Evolutionary conservation across 2,329 filamentous ascomycete species (phyloP).

Genomic region (Fonsecaea pedrosoi): DNA sequence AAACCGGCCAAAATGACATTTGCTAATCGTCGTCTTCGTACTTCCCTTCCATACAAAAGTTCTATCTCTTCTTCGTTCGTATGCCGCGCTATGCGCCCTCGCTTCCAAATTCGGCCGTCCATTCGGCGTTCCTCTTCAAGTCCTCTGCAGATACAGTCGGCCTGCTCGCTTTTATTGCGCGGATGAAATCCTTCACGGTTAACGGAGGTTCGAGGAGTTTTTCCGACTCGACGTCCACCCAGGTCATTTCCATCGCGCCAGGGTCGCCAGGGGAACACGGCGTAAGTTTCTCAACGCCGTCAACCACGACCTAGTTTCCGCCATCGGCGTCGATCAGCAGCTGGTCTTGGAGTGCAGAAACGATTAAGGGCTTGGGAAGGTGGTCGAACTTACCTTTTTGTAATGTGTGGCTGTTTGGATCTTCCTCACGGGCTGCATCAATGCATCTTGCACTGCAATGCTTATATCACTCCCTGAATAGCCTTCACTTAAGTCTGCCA

Average conservation of each 20-base stretch:
- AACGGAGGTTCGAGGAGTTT: slow-evolving; percentile 85
- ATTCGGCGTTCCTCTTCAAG: slow-evolving; percentile 81
- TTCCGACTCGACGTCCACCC: slow-evolving; percentile 84
- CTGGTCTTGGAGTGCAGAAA: neutral
- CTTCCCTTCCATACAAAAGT: neutral
- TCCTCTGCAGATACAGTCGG: slow-evolving; percentile 92
- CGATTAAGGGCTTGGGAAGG: neutral
- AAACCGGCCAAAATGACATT: neutral
- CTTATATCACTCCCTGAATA: slow-evolving; percentile 96
- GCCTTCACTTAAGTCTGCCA: slow-evolving; percentile 84
- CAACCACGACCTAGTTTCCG: slow-evolving; percentile 68
- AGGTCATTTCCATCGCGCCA: slow-evolving; percentile 89
- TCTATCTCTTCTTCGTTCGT: neutral
- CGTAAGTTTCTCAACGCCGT: slow-evolving; percentile 68
- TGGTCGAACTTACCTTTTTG: slow-evolving; percentile 72
- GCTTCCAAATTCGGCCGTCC: slow-evolving; percentile 95
- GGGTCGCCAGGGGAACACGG: slow-evolving; percentile 92
- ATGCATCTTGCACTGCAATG: slow-evolving; percentile 92
- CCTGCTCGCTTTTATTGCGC: slow-evolving; percentile 84
- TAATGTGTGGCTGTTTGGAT: slow-evolving; percentile 98
- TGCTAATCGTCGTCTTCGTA: slow-evolving; percentile 9
- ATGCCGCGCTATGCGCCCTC: slow-evolving; percentile 67
- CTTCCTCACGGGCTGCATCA: slow-evolving; percentile 97
- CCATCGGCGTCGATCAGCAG: neutral
- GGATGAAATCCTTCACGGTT: slow-evolving; percentile 88